Evolutionary conservation across 768 basidiomycete genomes (phyloP), one percentile per base, ranked within the genome.

Genomic region (Cystofilobasidium ferigula): DNA sequence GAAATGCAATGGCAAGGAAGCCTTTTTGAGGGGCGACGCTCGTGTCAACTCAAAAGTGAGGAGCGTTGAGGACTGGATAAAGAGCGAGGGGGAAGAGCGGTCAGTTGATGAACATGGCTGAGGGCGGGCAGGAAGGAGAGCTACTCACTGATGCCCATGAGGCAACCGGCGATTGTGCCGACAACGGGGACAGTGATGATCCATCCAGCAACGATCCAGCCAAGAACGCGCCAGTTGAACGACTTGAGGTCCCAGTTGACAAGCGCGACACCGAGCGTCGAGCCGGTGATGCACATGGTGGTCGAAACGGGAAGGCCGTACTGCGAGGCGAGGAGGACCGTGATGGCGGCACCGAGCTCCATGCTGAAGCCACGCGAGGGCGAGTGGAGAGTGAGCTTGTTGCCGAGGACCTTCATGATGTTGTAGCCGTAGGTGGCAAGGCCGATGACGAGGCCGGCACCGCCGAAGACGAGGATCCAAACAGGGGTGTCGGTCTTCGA

Each of bases 361-460:
- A 80, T 80, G 12, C 76, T 74, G 70, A 75, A 77, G 7, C 79
- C 79, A 53, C 79, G 76, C 3, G 76, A 77, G 1, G 79, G 78
- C 0, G 77, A 78, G 67, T 75, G 73, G 34, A 78, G 73, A 32
- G 78, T 79, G 71, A 79, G 74, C 57, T 73, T 72, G 75, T 77
- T 69, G 2, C 78, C 76, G 71, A 76, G 73, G 36, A 75, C 74
- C 57, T 57, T 48, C 76, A 77, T 77, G 68, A 78, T 77, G 73
- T 78, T 77, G 74, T 77, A 77, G 32, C 75, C 74, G 65, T 74
- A 73, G 1, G 75, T 76, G 0, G 69, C 72, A 2, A 76, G 64
- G 9, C 76, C 76, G 40, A 76, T 61, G 43, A 74, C 73, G 53
- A 76, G 53, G n/a, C 60, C 34, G 34, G 45, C 54, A 2, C 72